A percentile compares a stretch with the other conserved stretches of the same genome.
phyloP scores from a whole-genome alignment of 495 filamentous ascomycete species.

The Lentithecium fluviatile region DNA sequence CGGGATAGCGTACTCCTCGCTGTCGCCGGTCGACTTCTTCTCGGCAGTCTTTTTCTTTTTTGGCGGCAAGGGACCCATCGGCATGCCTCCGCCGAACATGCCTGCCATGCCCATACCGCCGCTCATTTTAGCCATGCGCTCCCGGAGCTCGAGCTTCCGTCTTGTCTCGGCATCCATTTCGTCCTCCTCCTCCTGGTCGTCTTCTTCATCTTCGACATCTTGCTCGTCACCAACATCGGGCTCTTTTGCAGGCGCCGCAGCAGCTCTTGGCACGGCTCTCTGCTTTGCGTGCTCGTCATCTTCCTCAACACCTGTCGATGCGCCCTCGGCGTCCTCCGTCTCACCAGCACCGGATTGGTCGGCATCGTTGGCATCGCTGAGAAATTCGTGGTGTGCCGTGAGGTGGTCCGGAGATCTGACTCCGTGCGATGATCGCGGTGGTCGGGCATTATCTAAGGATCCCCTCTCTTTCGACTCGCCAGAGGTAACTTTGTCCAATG shows the following conservation, averaged over 20 bases:
- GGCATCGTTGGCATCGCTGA: constrained; percentile 84
- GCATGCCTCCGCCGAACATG: constrained; percentile 76
- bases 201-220: constrained; percentile 60
- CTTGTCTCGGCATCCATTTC: constrained; percentile 89
- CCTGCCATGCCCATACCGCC: constrained; percentile 97
- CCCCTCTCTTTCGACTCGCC: constrained; percentile 30
- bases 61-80: constrained; percentile 61
- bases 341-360: constrained; percentile 87
- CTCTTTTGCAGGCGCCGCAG: constrained; percentile 33
- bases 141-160: constrained; percentile 83
- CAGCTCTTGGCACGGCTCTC: constrained; percentile 22
- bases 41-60: constrained; percentile 56
- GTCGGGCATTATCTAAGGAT: constrained; percentile 43
- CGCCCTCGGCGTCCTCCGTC: constrained; percentile 76
- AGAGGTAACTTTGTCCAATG: constrained; percentile 33
- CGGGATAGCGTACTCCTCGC: constrained; percentile 47
- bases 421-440: constrained; percentile 45
- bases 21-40: constrained; percentile 50
- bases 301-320: constrained; percentile 71
- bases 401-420: constrained; percentile 55
- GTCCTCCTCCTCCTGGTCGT: constrained; percentile 82
- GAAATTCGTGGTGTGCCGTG: constrained; percentile 51
- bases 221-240: constrained; percentile 44
- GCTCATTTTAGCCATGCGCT: constrained; percentile 97
- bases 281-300: constrained; percentile 54